A percentile compares a stretch with the other conserved stretches of the same genome.
Evolutionary conservation across 208 protist species (phyloP).

Genomic region (Trypanosoma grayi): DNA sequence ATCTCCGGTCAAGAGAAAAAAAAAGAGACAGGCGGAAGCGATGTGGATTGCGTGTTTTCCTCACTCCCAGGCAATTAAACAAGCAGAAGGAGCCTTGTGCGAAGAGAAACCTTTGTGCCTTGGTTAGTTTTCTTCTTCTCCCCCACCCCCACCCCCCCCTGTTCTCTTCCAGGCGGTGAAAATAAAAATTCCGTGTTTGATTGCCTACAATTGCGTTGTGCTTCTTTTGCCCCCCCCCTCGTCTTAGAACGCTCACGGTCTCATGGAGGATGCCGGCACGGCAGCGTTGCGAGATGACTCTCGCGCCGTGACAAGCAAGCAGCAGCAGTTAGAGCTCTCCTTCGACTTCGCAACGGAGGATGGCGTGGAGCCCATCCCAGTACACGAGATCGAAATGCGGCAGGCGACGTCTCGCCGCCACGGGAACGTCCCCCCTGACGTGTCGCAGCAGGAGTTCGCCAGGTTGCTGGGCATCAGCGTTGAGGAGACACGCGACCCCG

Average conservation of each 20-base stretch:
- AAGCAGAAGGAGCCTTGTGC: no score
- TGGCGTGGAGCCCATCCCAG: conserved; percentile 21
- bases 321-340: not conserved
- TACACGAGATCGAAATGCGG: conserved; percentile 41
- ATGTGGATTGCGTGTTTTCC: no score
- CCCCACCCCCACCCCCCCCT: no score
- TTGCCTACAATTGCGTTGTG: no score
- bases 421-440: conserved; percentile 23
- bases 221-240: not conserved
- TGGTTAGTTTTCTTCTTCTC: no score
- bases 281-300: not conserved
- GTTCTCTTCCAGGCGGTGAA: no score
- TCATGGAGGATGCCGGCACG: not conserved
- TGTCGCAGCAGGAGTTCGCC: conserved; percentile 43
- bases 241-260: not conserved
- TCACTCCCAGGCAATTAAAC: no score
- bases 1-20: no score
- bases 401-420: conserved; percentile 31
- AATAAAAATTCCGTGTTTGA: no score
- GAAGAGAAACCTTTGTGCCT: no score
- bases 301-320: not conserved
- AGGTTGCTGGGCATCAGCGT: conserved; percentile 33
- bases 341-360: conserved; percentile 59
- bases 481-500: conserved; percentile 39
- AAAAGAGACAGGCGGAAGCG: no score